Percentiles rank a stretch among this genome's conserved stretches.
Evolutionary conservation across 257 asterid species (phyloP).

Genomic region (Plantago major): DNA sequence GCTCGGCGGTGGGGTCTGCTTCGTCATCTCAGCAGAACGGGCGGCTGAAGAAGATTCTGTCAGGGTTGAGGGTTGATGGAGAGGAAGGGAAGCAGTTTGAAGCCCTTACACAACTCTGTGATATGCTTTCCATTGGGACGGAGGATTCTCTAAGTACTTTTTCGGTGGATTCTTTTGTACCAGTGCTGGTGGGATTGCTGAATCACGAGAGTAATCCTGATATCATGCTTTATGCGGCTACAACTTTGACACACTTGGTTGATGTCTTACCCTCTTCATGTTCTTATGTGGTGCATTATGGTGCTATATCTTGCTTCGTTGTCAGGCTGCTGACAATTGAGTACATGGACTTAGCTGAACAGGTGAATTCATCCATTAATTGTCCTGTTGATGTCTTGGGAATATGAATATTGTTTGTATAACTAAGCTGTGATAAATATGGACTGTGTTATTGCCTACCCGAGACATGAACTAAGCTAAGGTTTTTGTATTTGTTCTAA

Average conservation of each 20-base stretch:
- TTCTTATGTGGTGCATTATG: constrained; percentile 95
- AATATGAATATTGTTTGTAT: too few species aligned
- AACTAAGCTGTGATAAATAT: too few species aligned
- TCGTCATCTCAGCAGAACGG: constrained; percentile 91
- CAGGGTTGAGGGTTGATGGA: constrained; percentile 88
- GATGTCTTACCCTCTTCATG: constrained; percentile 95
- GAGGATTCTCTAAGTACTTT: constrained; percentile 93
- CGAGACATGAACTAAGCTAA: too few species aligned
- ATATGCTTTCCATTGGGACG: constrained; percentile 89
- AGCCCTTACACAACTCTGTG: constrained; percentile 89
- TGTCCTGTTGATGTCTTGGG: too few species aligned
- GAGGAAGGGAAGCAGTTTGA: constrained; percentile 98
- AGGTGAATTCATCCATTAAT: constrained; percentile 41
- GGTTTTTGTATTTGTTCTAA: too few species aligned
- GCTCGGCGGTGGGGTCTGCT: constrained; percentile 75
- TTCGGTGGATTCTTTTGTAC: constrained; percentile 92
- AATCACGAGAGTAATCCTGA: constrained; percentile 89
- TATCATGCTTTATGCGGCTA: constrained; percentile 93
- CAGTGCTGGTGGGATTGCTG: constrained; percentile 85
- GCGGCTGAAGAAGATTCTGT: constrained; percentile 76
- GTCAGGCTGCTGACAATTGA: constrained; percentile 86
- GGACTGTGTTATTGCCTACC: too few species aligned
- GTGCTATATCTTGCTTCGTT: constrained; percentile 90
- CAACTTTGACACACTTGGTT: constrained; percentile 92
- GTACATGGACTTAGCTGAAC: constrained; percentile 99